phyloP scores from a whole-genome alignment of 805 yeast species.

The Kuraishia cidri region DNA sequence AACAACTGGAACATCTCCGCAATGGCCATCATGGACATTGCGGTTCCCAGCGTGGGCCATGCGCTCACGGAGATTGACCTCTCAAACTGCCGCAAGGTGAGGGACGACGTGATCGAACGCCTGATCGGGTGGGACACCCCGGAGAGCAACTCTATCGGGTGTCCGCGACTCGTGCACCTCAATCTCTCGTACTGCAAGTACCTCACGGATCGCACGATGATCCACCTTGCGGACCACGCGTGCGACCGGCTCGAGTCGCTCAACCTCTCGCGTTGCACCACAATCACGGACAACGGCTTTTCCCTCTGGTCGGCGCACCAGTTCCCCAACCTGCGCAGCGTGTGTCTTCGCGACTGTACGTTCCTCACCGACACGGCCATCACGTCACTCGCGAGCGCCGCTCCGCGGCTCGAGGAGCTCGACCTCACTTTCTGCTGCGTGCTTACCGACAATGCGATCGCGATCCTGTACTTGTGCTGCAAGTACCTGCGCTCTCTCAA shows the following conservation, averaged over 20 bases:
- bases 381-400: conserved; percentile 50
- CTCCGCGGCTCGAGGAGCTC: conserved; percentile 44
- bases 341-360: conserved; percentile 65
- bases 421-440: conserved; percentile 73
- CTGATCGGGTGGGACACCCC: conserved; percentile 40
- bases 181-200: conserved; percentile 71
- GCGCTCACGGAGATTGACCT: conserved; percentile 53
- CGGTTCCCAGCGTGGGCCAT: conserved; percentile 56
- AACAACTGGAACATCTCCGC: conserved; percentile 75
- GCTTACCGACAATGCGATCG: conserved; percentile 58
- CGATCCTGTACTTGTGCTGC: conserved; percentile 60
- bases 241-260: conserved; percentile 42
- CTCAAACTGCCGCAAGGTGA: conserved; percentile 64
- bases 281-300: conserved; percentile 71
- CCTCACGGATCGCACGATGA: conserved; percentile 60
- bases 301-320: conserved; percentile 50
- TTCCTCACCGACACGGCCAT: conserved; percentile 61
- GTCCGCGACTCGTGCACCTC: conserved; percentile 44
- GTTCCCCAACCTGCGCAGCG: conserved; percentile 41
- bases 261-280: conserved; percentile 67
- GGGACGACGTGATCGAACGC: conserved; percentile 60
- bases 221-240: conserved; percentile 53
- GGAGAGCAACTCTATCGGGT: conserved; percentile 32
- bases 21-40: conserved; percentile 74
- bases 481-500: conserved; percentile 42